A percentile compares a stretch with the other conserved stretches of the same genome.
Conservation (phyloP, 2,329 filamentous ascomycete species). For the Cladophialophora immunda region DNA sequence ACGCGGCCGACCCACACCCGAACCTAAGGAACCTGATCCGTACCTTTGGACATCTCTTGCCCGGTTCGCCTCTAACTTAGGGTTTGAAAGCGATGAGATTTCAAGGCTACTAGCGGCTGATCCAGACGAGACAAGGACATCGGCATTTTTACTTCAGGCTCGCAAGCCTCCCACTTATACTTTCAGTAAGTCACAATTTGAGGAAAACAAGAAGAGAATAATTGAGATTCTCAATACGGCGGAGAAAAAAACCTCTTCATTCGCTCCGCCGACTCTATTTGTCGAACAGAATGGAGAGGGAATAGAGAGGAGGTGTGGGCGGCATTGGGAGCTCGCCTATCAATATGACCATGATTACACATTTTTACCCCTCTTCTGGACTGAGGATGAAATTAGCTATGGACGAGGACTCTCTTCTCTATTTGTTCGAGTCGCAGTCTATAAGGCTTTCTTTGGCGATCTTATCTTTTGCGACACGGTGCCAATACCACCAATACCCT, state of each 20-base stretch:
- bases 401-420: slow-evolving; percentile 1
- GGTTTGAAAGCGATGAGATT: slow-evolving; percentile 12
- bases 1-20: background rate
- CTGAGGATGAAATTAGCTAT: background rate
- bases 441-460: slow-evolving; percentile 4
- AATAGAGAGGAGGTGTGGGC: slow-evolving; percentile 1
- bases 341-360: slow-evolving; percentile 3
- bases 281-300: background rate
- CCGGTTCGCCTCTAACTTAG: slow-evolving; percentile 2
- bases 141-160: background rate
- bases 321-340: background rate
- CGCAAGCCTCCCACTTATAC: background rate
- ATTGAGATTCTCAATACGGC: background rate
- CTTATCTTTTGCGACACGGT: no score
- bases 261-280: background rate
- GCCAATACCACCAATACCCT: background rate
- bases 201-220: background rate
- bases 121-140: background rate
- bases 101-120: background rate
- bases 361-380: slow-evolving; percentile 1
- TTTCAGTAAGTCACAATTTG: slow-evolving; percentile 1
- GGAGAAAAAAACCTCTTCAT: background rate
- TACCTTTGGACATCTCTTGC: background rate
- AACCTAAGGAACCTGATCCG: slow-evolving; percentile 1
- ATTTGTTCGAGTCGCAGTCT: slow-evolving; percentile 6